phyloP scores from a whole-genome alignment of 2,329 filamentous ascomycete species.

The Pseudocercospora vitis region DNA sequence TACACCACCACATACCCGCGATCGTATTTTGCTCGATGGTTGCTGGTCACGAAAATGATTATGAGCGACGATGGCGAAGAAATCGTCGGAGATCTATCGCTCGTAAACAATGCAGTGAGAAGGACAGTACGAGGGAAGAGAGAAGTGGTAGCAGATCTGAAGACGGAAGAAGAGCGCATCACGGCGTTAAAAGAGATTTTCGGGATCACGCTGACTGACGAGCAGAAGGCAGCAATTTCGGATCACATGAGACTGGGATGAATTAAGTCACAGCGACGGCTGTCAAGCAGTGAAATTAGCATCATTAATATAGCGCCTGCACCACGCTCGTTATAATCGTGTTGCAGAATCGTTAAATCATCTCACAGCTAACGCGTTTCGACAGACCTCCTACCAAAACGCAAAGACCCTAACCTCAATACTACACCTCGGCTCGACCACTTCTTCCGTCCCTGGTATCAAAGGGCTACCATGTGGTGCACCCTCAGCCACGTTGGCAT shows the following conservation, averaged over 20 bases:
- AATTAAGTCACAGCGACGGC: too few relatives aligned
- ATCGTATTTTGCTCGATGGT: constrained; percentile 55
- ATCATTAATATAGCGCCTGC: too few relatives aligned
- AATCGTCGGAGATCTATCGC: constrained; percentile 39
- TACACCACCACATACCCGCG: constrained; percentile 52
- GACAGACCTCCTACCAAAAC: not conserved
- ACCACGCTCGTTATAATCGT: too few relatives aligned
- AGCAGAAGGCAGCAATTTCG: not conserved
- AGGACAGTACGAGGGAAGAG: constrained; percentile 47
- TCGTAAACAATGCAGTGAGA: constrained; percentile 48
- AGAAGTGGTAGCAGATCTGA: constrained; percentile 42
- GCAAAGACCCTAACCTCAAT: constrained; percentile 13
- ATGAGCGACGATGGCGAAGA: constrained; percentile 41
- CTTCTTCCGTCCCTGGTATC: constrained; percentile 7
- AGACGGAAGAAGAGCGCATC: constrained; percentile 46
- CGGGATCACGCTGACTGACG: constrained; percentile 37
- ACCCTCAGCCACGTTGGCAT: not conserved
- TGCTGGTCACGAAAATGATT: constrained; percentile 58
- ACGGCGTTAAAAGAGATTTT: constrained; percentile 47
- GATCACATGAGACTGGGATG: not conserved
- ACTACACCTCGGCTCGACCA: constrained; percentile 5
- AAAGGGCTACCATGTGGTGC: constrained; percentile 9
- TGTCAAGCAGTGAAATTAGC: too few relatives aligned
- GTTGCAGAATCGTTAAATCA: too few relatives aligned
- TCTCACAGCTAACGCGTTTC: not conserved